Base-by-base conservation (phyloP, 106 monocot species). In the Acorus gramineus region DNA sequence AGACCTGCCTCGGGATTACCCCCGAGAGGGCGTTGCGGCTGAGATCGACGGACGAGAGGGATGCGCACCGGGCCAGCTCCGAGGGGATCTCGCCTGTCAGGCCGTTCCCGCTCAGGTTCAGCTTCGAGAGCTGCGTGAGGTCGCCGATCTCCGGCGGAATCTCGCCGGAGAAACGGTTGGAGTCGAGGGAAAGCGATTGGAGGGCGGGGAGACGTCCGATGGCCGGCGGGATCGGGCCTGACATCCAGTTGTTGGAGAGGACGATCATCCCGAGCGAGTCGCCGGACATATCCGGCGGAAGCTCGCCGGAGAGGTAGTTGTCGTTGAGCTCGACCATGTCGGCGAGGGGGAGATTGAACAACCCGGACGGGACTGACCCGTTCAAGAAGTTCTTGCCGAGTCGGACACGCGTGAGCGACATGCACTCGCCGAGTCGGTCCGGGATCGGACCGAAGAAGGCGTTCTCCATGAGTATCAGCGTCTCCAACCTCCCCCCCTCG, bases 321-420 rank as follows among this genome's bases (percentile, higher is more conserved):
- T 88, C 77, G 55, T 71, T 80, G 14, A 92, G 67, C 59, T 88
- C 88, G 7, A 92, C 67, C 80, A 92, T 85, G 68, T 88, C 78
- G 50, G 61, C 75, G 4, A 9, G 42, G 0, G 84, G 92, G 46
- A 92, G 80, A 28, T 82, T 50, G 53, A 92, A 76, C n/a, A 92
- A 59, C 8, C 88, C 92, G 11, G 92, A 67, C 2, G 92, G 92
- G 14, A 88, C 63, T 9, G 71, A 51, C 6, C 88, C 92, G 63
- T 78, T 80, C 4, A 92, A 53, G 66, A 65, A 92, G 68, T 92
- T 92, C 66, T 76, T 85, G 5, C 50, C 75, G 13, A 92, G 70
- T 4, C 92, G 57, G 1, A 92, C 85, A 9, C 77, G 77, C 2
- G 52, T 60, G 57, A 92, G 76, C 12, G 92, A 80, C 75, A 80